Percentiles rank a stretch among this genome's conserved stretches.
Conservation (phyloP, 31 red algal species). For the Odonthalia washingtoniensis region DNA sequence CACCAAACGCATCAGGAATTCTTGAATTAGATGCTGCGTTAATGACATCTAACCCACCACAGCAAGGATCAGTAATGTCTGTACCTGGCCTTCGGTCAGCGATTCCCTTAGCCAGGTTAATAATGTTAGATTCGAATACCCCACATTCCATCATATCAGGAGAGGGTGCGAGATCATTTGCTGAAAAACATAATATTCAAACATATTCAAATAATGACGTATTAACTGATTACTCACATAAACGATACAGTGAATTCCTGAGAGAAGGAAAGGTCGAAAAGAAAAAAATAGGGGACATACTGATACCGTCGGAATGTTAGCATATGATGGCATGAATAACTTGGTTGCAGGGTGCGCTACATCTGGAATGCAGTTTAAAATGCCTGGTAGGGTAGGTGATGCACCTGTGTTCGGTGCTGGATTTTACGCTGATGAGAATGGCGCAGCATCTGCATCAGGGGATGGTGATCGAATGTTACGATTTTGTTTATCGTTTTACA, state of each 20-base stretch:
- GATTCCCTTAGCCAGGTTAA: slow-evolving; percentile 61
- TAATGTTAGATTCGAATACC: slow-evolving; percentile 33
- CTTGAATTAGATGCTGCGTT: slow-evolving; percentile 89
- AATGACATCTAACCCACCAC: slow-evolving; percentile 43
- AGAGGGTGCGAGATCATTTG: slow-evolving; percentile 65
- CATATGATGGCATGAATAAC: slow-evolving; percentile 45
- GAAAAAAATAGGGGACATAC: slow-evolving; percentile 55
- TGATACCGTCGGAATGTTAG: slow-evolving; percentile 91
- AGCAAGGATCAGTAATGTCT: slow-evolving; percentile 74
- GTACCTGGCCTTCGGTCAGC: slow-evolving; percentile 68
- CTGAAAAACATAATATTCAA: slow-evolving; percentile 47
- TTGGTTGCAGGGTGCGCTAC: slow-evolving; percentile 83
- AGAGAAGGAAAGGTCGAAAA: background rate
- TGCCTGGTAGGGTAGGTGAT: slow-evolving; percentile 84
- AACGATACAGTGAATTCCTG: slow-evolving; percentile 43
- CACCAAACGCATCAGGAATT: slow-evolving; percentile 70
- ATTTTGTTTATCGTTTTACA: slow-evolving; percentile 65
- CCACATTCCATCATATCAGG: slow-evolving; percentile 67
- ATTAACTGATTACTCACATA: slow-evolving; percentile 48
- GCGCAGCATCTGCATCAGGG: slow-evolving; percentile 83
- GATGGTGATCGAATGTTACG: slow-evolving; percentile 91
- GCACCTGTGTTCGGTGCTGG: slow-evolving; percentile 82
- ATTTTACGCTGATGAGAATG: slow-evolving; percentile 64
- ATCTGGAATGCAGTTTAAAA: slow-evolving; percentile 79
- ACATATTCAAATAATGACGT: background rate